Conservation (phyloP, 805 yeast genomes). For the Nakazawaea siamensis region DNA sequence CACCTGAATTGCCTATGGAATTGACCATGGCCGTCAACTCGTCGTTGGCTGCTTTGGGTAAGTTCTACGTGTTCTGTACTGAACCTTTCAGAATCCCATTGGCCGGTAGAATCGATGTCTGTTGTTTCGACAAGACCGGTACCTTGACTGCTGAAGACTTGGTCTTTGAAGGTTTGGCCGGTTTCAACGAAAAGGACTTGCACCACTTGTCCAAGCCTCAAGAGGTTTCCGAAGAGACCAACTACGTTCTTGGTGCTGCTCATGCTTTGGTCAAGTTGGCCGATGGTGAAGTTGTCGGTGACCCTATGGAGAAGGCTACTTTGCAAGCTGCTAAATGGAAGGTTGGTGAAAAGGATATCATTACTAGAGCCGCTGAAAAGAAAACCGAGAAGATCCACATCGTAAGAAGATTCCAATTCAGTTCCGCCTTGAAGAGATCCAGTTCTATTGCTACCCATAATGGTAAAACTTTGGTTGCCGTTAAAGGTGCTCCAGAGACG, state of each 20-base stretch:
- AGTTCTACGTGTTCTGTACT: constrained; percentile 88
- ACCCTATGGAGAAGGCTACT: constrained; percentile 98
- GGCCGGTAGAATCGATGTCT: constrained; percentile 96
- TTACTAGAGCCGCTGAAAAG: constrained; percentile 34
- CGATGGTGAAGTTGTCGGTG: constrained; percentile 97
- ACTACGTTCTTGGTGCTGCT: constrained; percentile 81
- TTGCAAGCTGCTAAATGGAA: constrained; percentile 81
- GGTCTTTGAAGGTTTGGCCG: constrained; percentile 94
- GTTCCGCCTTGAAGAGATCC: constrained; percentile 92
- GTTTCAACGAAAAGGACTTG: constrained; percentile 43
- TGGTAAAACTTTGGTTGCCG: constrained; percentile 63
- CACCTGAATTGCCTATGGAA: constrained; percentile 99
- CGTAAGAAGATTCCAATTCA: constrained; percentile 92
- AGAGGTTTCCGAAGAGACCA: constrained; percentile 64
- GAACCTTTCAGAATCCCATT: constrained; percentile 97
- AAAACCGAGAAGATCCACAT: constrained; percentile 49
- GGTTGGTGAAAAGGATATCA: constrained; percentile 68
- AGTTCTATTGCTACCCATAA: constrained; percentile 66
- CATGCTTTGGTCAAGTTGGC: constrained; percentile 93
- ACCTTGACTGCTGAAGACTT: constrained; percentile 96
- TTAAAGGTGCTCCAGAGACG: constrained; percentile 98
- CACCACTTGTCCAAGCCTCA: constrained; percentile 44
- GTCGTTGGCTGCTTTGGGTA: constrained; percentile 80
- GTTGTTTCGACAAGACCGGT: constrained; percentile 98
- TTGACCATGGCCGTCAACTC: constrained; percentile 96